Evolutionary conservation across 1,284 basidiomycete species (phyloP).

Genomic region (Volvariella surrecta): DNA sequence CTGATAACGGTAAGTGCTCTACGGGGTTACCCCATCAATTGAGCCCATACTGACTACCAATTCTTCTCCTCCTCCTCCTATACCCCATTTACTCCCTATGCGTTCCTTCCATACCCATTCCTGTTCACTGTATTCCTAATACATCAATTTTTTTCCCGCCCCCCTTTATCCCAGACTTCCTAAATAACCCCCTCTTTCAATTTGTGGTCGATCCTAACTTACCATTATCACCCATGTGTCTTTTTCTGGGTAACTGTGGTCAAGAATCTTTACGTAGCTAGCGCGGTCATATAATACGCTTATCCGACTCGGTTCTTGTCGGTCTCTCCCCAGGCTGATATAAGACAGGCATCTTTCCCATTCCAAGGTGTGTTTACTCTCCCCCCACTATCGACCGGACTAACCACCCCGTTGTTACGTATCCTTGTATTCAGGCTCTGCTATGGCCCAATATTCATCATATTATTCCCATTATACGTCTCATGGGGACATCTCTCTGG

Average conservation of each 20-base stretch:
- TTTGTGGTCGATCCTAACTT: conserved; percentile 8
- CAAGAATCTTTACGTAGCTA: conserved; percentile 15
- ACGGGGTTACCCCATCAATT: too few relatives aligned
- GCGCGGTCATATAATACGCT: conserved; percentile 9
- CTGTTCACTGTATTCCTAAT: not conserved
- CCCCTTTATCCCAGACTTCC: too few relatives aligned
- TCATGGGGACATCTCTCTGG: conserved; percentile 1
- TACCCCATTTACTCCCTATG: not conserved
- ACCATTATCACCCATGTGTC: conserved; percentile 12
- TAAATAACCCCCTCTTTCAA: not conserved
- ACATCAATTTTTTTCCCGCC: conserved; percentile 9
- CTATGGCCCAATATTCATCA: not conserved
- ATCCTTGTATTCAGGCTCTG: too few relatives aligned
- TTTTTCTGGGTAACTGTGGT: conserved; percentile 9
- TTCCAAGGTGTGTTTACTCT: conserved; percentile 2
- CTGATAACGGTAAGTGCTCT: too few relatives aligned
- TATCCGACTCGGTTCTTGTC: conserved; percentile 12
- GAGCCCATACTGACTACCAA: not conserved
- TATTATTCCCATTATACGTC: not conserved
- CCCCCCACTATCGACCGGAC: conserved; percentile 8
- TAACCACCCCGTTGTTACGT: too few relatives aligned
- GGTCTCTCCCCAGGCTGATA: conserved; percentile 16
- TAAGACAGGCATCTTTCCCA: conserved; percentile 11
- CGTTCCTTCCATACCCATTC: not conserved
- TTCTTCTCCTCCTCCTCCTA: not conserved